Evolutionary conservation across 2,329 filamentous ascomycete genomes (phyloP).

Genomic region (Alternaria brassicae): DNA sequence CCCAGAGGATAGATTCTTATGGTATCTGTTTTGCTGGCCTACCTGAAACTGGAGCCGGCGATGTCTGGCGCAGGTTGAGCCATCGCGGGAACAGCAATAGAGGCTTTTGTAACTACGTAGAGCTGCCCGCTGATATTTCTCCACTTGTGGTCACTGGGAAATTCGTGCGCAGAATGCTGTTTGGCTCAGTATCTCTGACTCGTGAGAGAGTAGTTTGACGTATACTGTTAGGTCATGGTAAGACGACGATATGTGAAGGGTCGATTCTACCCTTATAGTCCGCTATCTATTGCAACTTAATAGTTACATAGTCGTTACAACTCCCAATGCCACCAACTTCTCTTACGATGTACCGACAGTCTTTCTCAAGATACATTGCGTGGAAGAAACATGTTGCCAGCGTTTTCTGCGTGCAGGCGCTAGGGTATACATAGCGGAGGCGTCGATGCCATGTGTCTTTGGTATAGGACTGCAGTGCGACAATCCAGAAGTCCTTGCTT

Average conservation of each 20-base stretch:
- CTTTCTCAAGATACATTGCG: slow-evolving; percentile 1
- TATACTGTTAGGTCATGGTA: too few species aligned
- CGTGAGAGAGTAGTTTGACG: not conserved
- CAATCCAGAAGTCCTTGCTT: slow-evolving; percentile 12
- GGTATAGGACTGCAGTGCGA: not conserved
- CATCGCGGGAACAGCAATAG: not conserved
- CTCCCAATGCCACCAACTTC: slow-evolving; percentile 3
- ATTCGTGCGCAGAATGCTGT: slow-evolving; percentile 1
- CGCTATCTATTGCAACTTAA: not conserved
- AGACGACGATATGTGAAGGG: not conserved
- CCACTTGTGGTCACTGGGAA: slow-evolving; percentile 1
- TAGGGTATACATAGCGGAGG: slow-evolving; percentile 7
- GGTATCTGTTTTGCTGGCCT: slow-evolving; percentile 3
- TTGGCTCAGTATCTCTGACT: not conserved
- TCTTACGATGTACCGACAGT: slow-evolving; percentile 2
- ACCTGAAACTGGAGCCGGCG: not conserved
- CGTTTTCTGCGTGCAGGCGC: not conserved
- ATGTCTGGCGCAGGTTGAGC: not conserved
- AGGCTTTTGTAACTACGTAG: slow-evolving; percentile 5
- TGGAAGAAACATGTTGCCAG: slow-evolving; percentile 5
- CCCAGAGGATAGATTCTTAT: not conserved
- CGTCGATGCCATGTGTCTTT: not conserved
- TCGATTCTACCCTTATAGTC: not conserved
- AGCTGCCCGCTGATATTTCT: not conserved
- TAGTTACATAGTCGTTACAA: slow-evolving; percentile 4